Conservation (phyloP, 2,329 filamentous ascomycete species). For the Calonectria honghensis region DNA sequence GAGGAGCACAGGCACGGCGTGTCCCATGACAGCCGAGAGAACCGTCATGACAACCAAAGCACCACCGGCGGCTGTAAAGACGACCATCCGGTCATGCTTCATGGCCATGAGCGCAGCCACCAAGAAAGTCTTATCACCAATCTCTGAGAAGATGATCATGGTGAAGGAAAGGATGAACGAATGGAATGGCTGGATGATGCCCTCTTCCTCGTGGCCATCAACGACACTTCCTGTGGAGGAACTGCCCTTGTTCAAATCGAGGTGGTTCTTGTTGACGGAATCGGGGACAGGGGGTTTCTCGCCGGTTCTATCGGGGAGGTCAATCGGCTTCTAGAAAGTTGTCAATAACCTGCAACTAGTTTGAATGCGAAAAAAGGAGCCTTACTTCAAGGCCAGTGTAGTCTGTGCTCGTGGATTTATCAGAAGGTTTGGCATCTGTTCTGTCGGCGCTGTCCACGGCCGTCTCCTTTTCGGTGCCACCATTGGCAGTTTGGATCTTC, state of each 20-base stretch:
- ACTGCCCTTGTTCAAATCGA: conserved; percentile 65
- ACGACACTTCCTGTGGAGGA: conserved; percentile 41
- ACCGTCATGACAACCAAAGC: conserved; percentile 96
- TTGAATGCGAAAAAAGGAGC: not conserved
- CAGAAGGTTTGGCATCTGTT: conserved; percentile 56
- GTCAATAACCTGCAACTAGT: conserved; percentile 43
- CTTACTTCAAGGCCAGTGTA: conserved; percentile 63
- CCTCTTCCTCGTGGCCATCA: conserved; percentile 68
- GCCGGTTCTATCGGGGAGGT: conserved; percentile 86
- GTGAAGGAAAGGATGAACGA: conserved; percentile 94
- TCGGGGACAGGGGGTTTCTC: conserved; percentile 83
- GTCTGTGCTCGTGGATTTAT: conserved; percentile 62
- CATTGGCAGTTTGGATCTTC: conserved; percentile 71
- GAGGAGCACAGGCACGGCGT: conserved; percentile 92
- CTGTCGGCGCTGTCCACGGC: conserved; percentile 20
- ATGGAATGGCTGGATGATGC: conserved; percentile 86
- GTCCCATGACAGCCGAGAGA: conserved; percentile 92
- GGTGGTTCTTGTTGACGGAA: conserved; percentile 78
- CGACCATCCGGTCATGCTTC: conserved; percentile 94
- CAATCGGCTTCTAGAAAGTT: conserved; percentile 80
- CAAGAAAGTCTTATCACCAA: conserved; percentile 99
- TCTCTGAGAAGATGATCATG: conserved; percentile 98
- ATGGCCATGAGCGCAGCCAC: conserved; percentile 99
- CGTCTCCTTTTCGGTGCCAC: conserved; percentile 61
- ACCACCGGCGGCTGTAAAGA: conserved; percentile 95